Evolutionary conservation across 495 filamentous ascomycete species (phyloP).

Genomic region (Chaetomium tenue): DNA sequence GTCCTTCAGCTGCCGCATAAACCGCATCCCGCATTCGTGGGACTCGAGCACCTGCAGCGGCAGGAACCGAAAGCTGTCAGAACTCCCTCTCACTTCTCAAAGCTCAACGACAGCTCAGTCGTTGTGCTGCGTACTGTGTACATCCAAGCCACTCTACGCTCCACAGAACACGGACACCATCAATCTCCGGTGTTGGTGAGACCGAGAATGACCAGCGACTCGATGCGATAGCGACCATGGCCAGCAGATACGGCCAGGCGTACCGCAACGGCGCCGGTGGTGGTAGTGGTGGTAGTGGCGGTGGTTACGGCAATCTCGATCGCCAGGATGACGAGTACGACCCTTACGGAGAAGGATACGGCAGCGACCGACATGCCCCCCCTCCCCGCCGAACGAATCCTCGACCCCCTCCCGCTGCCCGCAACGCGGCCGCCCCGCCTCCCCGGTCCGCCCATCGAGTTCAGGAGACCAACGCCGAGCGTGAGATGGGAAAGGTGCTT

Average conservation of each 20-base stretch:
- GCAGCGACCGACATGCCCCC: conserved; percentile 41
- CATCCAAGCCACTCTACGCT: background rate
- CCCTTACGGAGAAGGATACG: conserved; percentile 47
- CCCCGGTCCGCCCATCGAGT: conserved; percentile 33
- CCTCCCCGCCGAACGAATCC: conserved; percentile 31
- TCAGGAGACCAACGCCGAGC: conserved; percentile 46
- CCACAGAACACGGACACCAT: background rate
- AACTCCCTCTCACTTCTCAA: background rate
- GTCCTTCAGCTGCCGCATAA: background rate
- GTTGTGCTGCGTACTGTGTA: too few species aligned
- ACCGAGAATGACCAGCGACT: conserved; percentile 26
- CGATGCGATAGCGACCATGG: conserved; percentile 38
- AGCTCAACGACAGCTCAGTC: background rate
- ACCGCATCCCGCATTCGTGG: background rate
- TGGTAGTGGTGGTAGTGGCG: background rate
- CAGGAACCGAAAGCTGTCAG: background rate
- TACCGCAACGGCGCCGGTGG: conserved; percentile 35
- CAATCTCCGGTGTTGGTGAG: background rate
- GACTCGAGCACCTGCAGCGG: background rate
- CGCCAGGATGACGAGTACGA: conserved; percentile 46
- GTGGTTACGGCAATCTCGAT: conserved; percentile 32
- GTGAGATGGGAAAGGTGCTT: conserved; percentile 49
- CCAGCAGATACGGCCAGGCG: conserved; percentile 44
- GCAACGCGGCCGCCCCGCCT: conserved; percentile 29
- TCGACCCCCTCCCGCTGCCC: conserved; percentile 21